Conservation (phyloP, 2,329 filamentous ascomycete species). For the Phyllosticta capitalensis region DNA sequence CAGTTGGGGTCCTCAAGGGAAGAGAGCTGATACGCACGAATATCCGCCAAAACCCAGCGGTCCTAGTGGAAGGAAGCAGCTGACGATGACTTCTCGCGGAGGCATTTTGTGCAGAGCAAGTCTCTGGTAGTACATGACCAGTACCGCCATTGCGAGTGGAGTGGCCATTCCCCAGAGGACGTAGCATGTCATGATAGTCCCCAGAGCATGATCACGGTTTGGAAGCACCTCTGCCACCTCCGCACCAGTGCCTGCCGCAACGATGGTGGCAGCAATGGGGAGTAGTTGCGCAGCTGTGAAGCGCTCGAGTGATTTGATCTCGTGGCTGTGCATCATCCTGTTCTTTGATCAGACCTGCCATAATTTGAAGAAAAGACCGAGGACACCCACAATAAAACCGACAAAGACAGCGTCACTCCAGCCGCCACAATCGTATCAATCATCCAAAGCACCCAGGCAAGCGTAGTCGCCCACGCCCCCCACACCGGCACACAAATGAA, state of each 20-base stretch:
- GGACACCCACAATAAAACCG: slow-evolving; percentile 31
- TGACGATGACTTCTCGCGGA: slow-evolving; percentile 54
- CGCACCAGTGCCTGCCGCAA: slow-evolving; percentile 53
- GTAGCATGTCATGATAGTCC: slow-evolving; percentile 53
- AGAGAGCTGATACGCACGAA: neutral
- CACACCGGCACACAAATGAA: slow-evolving; percentile 46
- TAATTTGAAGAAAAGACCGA: neutral
- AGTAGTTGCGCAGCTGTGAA: slow-evolving; percentile 55
- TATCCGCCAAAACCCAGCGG: slow-evolving; percentile 54
- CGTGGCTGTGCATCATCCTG: slow-evolving; percentile 6
- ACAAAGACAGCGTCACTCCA: slow-evolving; percentile 39
- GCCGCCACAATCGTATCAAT: slow-evolving; percentile 31
- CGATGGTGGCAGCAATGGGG: slow-evolving; percentile 54
- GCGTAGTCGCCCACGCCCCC: slow-evolving; percentile 40
- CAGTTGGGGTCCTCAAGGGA: neutral
- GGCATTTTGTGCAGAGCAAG: slow-evolving; percentile 54
- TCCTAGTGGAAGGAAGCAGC: slow-evolving; percentile 54
- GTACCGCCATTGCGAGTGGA: slow-evolving; percentile 47
- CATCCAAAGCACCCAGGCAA: slow-evolving; percentile 38
- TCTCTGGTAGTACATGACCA: slow-evolving; percentile 58
- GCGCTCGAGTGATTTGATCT: slow-evolving; percentile 13
- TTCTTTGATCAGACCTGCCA: neutral
- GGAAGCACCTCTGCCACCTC: slow-evolving; percentile 49
- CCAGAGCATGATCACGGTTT: slow-evolving; percentile 42
- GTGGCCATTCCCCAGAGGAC: slow-evolving; percentile 56